Evolutionary conservation across 805 yeast species (phyloP), one percentile per base, ranked within the genome.

Genomic region (Yamadazyma phyllophila): DNA sequence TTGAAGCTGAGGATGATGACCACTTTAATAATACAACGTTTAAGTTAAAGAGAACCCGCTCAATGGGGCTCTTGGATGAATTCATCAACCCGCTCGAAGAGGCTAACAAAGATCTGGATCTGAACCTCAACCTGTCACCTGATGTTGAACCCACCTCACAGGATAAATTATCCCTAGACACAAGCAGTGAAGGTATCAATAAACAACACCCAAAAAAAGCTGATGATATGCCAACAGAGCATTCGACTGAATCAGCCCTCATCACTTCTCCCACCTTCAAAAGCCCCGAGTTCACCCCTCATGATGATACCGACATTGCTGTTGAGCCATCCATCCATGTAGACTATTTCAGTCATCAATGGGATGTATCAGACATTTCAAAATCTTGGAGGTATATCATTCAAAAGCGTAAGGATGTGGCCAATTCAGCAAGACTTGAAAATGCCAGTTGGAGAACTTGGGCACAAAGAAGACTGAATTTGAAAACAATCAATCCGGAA

Each of bases 371-470:
- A 4, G 99, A 94, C 61, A 88, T 94, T 26, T 88, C 96, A 10
- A 88, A 88, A 51, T 88, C 97, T 26, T 94, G 99, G 99, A 77
- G 96, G 54, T 94, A 94, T 62, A 85, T 94, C 46, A 90, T 89
- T 36, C 67, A 81, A 50, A 82, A 86, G 55, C 78, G 96, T 38
- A 87, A 87, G 50, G 92, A 88, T 59, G 85, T 88, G 49, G 96
- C 96, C 33, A 68, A 71, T 50, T 61, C 71, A n/a, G 71, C 72
- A 8, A 52, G 73, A 16, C 54, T 69, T 33, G 74, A 70, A 46
- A 69, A 69, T 47, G 92, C 96, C 12, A 76, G 88, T 41, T 92
- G 97, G 97, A 77, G 98, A 60, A 89, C 96, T 14, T 92, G 97
- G 97, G 85, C 92, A 11, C 90, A 91, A 66, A 75, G 87, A 42